phyloP scores from a whole-genome alignment of 73 alveolate species.

The Paramecium pentaurelia region DNA sequence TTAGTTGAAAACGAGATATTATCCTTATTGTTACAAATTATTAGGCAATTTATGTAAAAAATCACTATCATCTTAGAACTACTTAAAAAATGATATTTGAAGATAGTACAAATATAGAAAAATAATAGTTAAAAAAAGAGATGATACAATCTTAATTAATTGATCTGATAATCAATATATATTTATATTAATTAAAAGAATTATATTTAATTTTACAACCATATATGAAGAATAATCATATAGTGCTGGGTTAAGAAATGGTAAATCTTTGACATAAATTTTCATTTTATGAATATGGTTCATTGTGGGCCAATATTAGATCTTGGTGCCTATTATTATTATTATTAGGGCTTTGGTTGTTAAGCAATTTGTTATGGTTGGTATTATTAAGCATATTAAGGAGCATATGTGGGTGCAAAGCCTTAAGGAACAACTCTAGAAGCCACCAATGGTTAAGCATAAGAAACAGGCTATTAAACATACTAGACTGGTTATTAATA shows the following conservation, averaged over 20 bases:
- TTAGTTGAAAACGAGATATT: not conserved
- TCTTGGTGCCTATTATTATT: not conserved
- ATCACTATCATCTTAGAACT: not conserved
- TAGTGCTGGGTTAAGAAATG: not conserved
- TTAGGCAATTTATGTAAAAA: not conserved
- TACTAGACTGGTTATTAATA: not conserved
- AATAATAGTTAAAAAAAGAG: not conserved
- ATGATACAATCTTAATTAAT: not conserved
- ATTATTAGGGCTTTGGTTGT: not conserved
- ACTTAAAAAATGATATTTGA: not conserved
- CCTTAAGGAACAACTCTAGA: slow-evolving; percentile 26
- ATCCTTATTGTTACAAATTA: not conserved
- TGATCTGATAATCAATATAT: not conserved
- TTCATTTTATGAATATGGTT: not conserved
- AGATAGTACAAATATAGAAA: not conserved
- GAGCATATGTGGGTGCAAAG: not conserved
- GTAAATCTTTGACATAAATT: not conserved
- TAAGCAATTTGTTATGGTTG: not conserved
- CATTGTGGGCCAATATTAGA: not conserved
- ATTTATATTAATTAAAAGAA: not conserved
- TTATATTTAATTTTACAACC: not conserved
- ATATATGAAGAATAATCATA: not conserved
- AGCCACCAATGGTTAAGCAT: slow-evolving; percentile 19
- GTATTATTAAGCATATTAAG: not conserved
- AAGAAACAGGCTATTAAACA: not conserved